Base-by-base conservation (phyloP, 768 basidiomycete genomes). In the Pleurotus tuber-regium region DNA sequence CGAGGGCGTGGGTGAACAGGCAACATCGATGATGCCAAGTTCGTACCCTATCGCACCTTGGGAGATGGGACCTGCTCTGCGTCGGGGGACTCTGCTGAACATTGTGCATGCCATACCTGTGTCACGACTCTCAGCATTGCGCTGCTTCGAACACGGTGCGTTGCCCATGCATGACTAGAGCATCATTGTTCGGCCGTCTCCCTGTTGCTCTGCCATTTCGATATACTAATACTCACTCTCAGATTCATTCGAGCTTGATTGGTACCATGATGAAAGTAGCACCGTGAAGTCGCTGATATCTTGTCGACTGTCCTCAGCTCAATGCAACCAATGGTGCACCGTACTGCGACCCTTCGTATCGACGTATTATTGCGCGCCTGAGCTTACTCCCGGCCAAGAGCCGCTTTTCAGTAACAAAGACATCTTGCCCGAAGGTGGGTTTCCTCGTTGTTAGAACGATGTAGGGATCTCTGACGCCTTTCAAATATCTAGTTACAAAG, bases 61-160 rank as follows among this genome's bases (percentile, higher is more conserved):
- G 73, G 69, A 71, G 54, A 49, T 71, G 7, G 74, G 74, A 1
- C 66, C 68, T 6, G 71, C 69, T 0, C 57, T 72, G 21, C 56
- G 61, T 35, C 57, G 61, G 41, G 57, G 41, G 10, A 60, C 59
- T 19, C 61, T 63, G 1, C 50, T 73, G 28, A 59, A 64, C 36
- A 52, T 72, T 6, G 59, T 66, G 2, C 56, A 66, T 53, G 66
- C 66, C 6, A 67, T 72, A 19, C 66, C 68, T 5, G 64, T 64
- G 2, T 46, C 53, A 18, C 55, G 49, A 4, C 53, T 73, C 23
- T 59, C 53, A 18, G 44, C 57, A 7, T 47, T 72, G 3, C 61
- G 66, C 21, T 60, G 64, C 28, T 59, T 65, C 28, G 68, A 70
- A 55, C 53, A 59, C 2, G 64, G 70, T 71, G 33, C 9, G 61